These are phyloP conservation scores for Ampelocalamus luodianensis DNA, from an alignment of 176 grass and related monocot species.

Conservation along the genomic window DNA sequence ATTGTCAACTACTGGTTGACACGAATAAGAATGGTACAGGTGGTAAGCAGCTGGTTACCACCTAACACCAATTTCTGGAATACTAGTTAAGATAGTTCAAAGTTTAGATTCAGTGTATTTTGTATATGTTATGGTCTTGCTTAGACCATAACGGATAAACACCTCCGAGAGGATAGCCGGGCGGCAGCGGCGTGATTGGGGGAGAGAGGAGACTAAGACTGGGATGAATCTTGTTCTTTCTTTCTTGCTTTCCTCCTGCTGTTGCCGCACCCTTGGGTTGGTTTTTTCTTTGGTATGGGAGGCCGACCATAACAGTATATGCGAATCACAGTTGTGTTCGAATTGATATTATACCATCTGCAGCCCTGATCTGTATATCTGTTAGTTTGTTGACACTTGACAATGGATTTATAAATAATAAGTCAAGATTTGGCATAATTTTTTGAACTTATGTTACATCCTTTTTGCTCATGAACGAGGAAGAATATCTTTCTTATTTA, in stretches of 20 bases:
- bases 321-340: not conserved
- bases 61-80: constrained; percentile 1
- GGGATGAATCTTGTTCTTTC: no score
- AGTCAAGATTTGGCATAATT: not conserved
- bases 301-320: no score
- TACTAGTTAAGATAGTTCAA: constrained; percentile 9
- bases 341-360: constrained; percentile 11
- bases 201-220: no score
- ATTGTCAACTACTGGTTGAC: constrained; percentile 2
- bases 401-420: not conserved
- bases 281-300: no score
- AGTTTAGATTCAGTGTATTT: not conserved
- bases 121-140: not conserved
- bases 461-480: not conserved
- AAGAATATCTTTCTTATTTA: constrained; percentile 23
- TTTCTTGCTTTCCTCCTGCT: no score
- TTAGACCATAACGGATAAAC: no score
- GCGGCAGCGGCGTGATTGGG: no score
- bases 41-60: not conserved
- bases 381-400: not conserved
- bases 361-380: not conserved
- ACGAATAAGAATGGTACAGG: not conserved
- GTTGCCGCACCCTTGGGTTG: no score
- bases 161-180: no score
- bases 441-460: not conserved